These are phyloP conservation scores for Trichoderma pleuroti DNA, from an alignment of 2,329 filamentous ascomycete genomes.

Conservation along the genomic window DNA sequence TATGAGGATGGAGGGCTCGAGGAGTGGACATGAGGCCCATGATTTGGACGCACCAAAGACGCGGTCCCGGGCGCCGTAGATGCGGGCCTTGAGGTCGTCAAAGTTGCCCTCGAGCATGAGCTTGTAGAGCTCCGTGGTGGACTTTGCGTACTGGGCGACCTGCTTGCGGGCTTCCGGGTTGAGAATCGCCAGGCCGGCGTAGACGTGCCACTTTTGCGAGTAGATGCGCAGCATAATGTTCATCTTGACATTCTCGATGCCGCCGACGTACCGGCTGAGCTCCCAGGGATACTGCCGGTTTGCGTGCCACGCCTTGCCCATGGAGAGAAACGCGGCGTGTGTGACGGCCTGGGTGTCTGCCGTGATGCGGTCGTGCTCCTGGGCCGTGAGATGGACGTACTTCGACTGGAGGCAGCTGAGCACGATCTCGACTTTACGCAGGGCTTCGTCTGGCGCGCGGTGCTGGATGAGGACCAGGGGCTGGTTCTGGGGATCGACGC, in stretches of 20 bases:
- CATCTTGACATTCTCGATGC: constrained; percentile 99
- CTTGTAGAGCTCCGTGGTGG: constrained; percentile 92
- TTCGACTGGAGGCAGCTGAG: constrained; percentile 81
- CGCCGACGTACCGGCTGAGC: constrained; percentile 88
- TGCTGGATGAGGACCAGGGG: constrained; percentile 93
- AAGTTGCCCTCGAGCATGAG: constrained; percentile 87
- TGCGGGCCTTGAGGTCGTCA: constrained; percentile 67
- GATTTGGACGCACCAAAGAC: constrained; percentile 63
- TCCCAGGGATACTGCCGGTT: constrained; percentile 98
- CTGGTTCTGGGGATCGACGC: constrained; percentile 82
- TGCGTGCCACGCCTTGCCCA: constrained; percentile 97
- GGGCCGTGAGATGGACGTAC: constrained; percentile 80
- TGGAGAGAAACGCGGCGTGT: constrained; percentile 92
- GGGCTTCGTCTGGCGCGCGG: constrained; percentile 72
- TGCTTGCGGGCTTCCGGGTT: constrained; percentile 90
- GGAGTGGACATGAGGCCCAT: constrained; percentile 62
- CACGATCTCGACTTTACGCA: constrained; percentile 74
- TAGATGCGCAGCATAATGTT: constrained; percentile 98
- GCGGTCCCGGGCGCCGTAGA: constrained; percentile 61
- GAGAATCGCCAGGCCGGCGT: constrained; percentile 92
- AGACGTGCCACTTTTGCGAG: constrained; percentile 98
- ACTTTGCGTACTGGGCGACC: constrained; percentile 89
- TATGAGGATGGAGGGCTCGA: constrained; percentile 82
- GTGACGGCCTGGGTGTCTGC: constrained; percentile 98
- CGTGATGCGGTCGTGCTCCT: constrained; percentile 92